Evolutionary conservation across 352 stramenopile species (phyloP), one percentile per base, ranked within the genome.

Genomic region (Pythium pyrilobum): DNA sequence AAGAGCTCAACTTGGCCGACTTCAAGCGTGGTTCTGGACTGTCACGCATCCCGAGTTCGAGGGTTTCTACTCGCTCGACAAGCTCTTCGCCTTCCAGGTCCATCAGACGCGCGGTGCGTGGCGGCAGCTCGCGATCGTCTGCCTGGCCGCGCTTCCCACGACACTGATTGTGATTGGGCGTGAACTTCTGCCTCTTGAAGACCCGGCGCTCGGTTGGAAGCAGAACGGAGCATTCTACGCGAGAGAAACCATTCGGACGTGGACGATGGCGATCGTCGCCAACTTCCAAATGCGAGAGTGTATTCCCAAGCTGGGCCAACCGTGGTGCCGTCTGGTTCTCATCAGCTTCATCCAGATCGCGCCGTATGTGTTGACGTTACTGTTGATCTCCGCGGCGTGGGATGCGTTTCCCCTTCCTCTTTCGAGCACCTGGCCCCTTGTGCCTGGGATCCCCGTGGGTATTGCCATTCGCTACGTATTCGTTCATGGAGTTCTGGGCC

Each of bases 321-420:
- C 66, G 6, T 42, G 42, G 50, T 18, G 9, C 16, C 42, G 23
- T 31, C 3, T 52, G 5, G 2, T 59, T 4, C 36, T 40, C 20
- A 24, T 52, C 3, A 7, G 24, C 1, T 65, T 56, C 39, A 40
- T 48, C 16, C 29, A 49, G 0, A n/a, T 73, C 15, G 24, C 41
- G 4, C 13, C 68, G 2, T 74, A 62, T 16, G 48, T 65, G 11
- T 52, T 25, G 2, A 66, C 51, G 0, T 46, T 69, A 18, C n/a
- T 71, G 6, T 8, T 58, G 1, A 36, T 69, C 9, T 44, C 68
- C 1, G 44, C 40, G 20, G 18, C 34, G 6, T 33, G 34, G 0
- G 45, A 38, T 6, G 42, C 66, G 20, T 81, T 75, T 33, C 71
- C 71, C 0, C 56, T 77, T 5, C 71, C 67, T 5, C 68, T 64